Percentiles rank a stretch among this genome's conserved stretches.
Conservation (phyloP, 2,329 filamentous ascomycete species). For the Pestalotiopsis sp. region DNA sequence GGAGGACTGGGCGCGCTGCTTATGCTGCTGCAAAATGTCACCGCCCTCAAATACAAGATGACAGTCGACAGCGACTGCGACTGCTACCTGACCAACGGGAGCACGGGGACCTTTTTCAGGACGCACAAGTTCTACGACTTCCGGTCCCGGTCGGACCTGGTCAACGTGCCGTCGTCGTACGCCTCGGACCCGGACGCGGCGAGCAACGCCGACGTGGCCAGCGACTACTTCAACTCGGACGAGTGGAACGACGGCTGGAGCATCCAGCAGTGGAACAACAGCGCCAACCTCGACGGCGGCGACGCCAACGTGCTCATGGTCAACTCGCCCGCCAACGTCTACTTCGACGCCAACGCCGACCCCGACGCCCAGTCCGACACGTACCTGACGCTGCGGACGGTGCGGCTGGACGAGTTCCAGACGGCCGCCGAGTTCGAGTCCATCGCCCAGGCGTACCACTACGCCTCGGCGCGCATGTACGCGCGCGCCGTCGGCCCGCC, state of each 20-base stretch:
- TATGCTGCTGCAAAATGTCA: slow-evolving; percentile 11
- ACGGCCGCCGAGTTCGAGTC: slow-evolving; percentile 52
- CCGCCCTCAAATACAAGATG: slow-evolving; percentile 22
- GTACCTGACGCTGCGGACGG: slow-evolving; percentile 50
- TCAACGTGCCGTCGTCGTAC: slow-evolving; percentile 27
- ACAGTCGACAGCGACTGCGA: slow-evolving; percentile 36
- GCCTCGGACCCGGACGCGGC: slow-evolving; percentile 27
- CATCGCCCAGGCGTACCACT: slow-evolving; percentile 33
- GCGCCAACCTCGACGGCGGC: slow-evolving; percentile 20
- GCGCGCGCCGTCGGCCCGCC: slow-evolving; percentile 48
- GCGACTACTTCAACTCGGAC: slow-evolving; percentile 33
- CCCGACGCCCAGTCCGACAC: slow-evolving; percentile 34
- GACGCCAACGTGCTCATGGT: slow-evolving; percentile 35
- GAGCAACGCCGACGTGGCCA: slow-evolving; percentile 28
- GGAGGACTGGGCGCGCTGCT: slow-evolving; percentile 19
- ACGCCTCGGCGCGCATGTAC: slow-evolving; percentile 49
- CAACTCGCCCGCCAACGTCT: slow-evolving; percentile 45
- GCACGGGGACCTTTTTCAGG: slow-evolving; percentile 41
- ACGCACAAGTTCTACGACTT: slow-evolving; percentile 55
- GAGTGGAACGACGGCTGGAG: slow-evolving; percentile 33
- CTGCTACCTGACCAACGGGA: slow-evolving; percentile 49
- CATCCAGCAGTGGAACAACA: slow-evolving; percentile 35
- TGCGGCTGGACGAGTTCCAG: slow-evolving; percentile 46
- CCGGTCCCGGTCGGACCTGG: slow-evolving; percentile 41
- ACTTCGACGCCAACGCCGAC: slow-evolving; percentile 43